A percentile compares a stretch with the other conserved stretches of the same genome.
Evolutionary conservation across 2,329 filamentous ascomycete genomes (phyloP).

Genomic region (Exophiala viscosa): DNA sequence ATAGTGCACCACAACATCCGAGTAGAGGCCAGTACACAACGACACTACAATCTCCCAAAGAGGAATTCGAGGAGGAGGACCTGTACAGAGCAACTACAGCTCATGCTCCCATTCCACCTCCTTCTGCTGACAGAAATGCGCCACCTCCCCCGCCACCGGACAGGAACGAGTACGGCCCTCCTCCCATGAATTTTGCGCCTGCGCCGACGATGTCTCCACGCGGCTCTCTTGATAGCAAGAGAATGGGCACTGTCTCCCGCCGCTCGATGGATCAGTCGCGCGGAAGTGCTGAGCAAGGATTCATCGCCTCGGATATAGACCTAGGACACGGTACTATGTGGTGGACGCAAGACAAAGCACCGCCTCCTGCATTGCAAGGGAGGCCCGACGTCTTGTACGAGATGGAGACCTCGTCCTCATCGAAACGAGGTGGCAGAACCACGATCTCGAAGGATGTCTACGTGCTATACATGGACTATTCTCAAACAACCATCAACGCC

Average conservation of each 20-base stretch:
- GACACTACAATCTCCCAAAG: conserved; percentile 30
- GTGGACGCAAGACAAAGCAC: conserved; percentile 78
- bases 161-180: conserved; percentile 45
- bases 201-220: conserved; percentile 47
- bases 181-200: conserved; percentile 40
- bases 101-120: conserved; percentile 32
- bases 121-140: conserved; percentile 33
- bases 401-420: conserved; percentile 69
- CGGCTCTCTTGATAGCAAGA: conserved; percentile 63
- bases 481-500: conserved; percentile 81
- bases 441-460: conserved; percentile 75
- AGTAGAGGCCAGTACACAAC: conserved; percentile 26
- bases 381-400: conserved; percentile 81
- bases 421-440: conserved; percentile 66
- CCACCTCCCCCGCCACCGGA: conserved; percentile 41
- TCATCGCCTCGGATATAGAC: conserved; percentile 84
- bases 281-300: conserved; percentile 72
- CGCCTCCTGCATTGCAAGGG: conserved; percentile 77
- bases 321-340: conserved; percentile 70
- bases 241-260: conserved; percentile 49
- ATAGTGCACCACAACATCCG: conserved; percentile 31
- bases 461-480: conserved; percentile 93
- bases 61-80: conserved; percentile 43
- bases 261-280: conserved; percentile 72
- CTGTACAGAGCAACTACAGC: conserved; percentile 44